These are phyloP conservation scores for Nicotiana otophora DNA, from an alignment of 257 asterid species.

Conservation along the genomic window DNA sequence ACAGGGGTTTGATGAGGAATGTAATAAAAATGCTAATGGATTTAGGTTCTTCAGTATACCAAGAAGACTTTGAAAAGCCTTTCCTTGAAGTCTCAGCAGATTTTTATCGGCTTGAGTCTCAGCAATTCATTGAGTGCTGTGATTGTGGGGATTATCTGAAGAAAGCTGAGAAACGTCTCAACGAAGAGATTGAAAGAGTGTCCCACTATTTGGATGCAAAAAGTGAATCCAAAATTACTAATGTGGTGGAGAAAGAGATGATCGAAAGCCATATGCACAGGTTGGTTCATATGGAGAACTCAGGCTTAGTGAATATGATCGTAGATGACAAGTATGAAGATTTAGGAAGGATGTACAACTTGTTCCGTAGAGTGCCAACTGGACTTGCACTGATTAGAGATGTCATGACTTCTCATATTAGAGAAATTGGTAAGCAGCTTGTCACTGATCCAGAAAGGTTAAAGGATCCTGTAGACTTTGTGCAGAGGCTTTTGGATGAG, in stretches of 20 bases:
- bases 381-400: conserved; percentile 27
- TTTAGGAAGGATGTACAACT: conserved; percentile 28
- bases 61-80: conserved; percentile 29
- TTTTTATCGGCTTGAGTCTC: conserved; percentile 27
- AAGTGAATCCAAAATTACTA: conserved; percentile 28
- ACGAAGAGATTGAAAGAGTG: conserved; percentile 32
- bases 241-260: conserved; percentile 32
- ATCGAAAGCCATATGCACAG: conserved; percentile 24
- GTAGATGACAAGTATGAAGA: conserved; percentile 26
- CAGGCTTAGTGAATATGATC: conserved; percentile 28
- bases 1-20: conserved; percentile 33
- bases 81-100: conserved; percentile 30
- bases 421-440: conserved; percentile 31
- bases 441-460: conserved; percentile 30
- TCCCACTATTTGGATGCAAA: conserved; percentile 21
- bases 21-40: conserved; percentile 28
- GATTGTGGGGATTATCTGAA: conserved; percentile 33
- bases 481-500: conserved; percentile 26
- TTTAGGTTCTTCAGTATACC: conserved; percentile 26
- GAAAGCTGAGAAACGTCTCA: conserved; percentile 30
- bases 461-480: conserved; percentile 33
- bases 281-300: conserved; percentile 31
- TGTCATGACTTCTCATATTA: conserved; percentile 27
- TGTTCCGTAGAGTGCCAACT: conserved; percentile 24
- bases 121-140: conserved; percentile 27